Evolutionary conservation across 2,329 filamentous ascomycete species (phyloP).

Genomic region (Pyrenochaeta sp.): DNA sequence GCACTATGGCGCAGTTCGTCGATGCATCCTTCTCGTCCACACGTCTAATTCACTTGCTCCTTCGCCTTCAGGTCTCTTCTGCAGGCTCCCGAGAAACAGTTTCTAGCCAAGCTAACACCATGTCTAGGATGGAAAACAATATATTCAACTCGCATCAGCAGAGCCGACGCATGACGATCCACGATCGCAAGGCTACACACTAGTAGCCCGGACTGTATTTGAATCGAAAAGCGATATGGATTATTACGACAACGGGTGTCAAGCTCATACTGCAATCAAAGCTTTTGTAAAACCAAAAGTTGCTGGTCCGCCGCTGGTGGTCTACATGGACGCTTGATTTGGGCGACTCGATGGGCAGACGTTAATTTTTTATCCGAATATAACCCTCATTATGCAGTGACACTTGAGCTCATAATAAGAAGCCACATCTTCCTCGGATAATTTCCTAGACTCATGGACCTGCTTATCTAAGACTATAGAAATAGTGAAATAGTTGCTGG

Average conservation of each 20-base stretch:
- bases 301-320: constrained; percentile 34
- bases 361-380: too few species aligned
- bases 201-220: constrained; percentile 71
- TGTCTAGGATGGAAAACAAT: constrained; percentile 72
- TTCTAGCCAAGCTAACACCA: constrained; percentile 16
- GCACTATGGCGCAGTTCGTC: not conserved
- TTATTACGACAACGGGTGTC: constrained; percentile 71
- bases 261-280: constrained; percentile 63
- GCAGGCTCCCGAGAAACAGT: not conserved
- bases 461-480: too few species aligned
- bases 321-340: constrained; percentile 38
- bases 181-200: constrained; percentile 71
- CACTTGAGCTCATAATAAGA: too few species aligned
- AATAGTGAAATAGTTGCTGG: too few species aligned
- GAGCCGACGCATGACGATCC: constrained; percentile 65
- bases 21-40: not conserved
- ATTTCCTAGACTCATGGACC: too few species aligned
- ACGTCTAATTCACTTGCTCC: not conserved
- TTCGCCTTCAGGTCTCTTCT: not conserved
- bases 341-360: too few species aligned
- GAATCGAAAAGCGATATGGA: constrained; percentile 71
- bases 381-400: too few species aligned
- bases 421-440: too few species aligned
- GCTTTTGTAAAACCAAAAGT: constrained; percentile 37
- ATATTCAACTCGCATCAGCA: constrained; percentile 69